These are phyloP conservation scores for Serpula lacrymans DNA, from an alignment of 768 basidiomycete genomes.

Conservation along the genomic window DNA sequence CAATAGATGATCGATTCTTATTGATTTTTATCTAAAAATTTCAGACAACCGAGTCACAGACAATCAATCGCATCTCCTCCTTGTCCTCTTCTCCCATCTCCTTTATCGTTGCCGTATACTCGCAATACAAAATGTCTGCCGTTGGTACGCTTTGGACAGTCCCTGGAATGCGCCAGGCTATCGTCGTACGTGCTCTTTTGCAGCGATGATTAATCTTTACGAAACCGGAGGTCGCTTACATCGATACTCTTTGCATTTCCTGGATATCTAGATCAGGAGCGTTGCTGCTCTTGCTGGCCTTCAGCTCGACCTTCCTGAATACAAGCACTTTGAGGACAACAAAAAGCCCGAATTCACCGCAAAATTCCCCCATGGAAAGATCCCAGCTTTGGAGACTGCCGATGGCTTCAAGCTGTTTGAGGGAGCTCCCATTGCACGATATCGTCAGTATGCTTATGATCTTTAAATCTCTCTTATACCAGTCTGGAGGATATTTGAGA, in stretches of 20 bases:
- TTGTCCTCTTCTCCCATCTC: slow-evolving; percentile 19
- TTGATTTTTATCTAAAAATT: slow-evolving; percentile 19
- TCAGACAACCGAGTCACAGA: slow-evolving; percentile 8
- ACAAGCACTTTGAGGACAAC: slow-evolving; percentile 64
- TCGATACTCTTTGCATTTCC: slow-evolving; percentile 2
- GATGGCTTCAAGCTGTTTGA: slow-evolving; percentile 83
- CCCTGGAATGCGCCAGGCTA: slow-evolving; percentile 39
- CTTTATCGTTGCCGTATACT: slow-evolving; percentile 18
- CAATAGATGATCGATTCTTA: slow-evolving; percentile 9
- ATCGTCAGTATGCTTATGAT: slow-evolving; percentile 59
- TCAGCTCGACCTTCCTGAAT: slow-evolving; percentile 48
- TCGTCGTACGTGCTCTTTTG: slow-evolving; percentile 36
- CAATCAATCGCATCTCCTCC: slow-evolving; percentile 5
- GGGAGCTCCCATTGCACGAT: slow-evolving; percentile 76
- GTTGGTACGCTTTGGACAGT: slow-evolving; percentile 63
- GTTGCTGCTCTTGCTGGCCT: slow-evolving; percentile 59
- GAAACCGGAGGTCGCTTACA: slow-evolving; percentile 35
- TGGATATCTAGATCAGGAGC: slow-evolving; percentile 42
- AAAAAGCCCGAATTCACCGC: slow-evolving; percentile 63
- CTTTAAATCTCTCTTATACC: slow-evolving; percentile 2
- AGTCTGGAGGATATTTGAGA: slow-evolving; percentile 10
- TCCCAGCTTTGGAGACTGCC: slow-evolving; percentile 75
- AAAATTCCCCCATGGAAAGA: slow-evolving; percentile 81
- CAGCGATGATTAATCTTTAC: slow-evolving; percentile 5
- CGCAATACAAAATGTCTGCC: slow-evolving; percentile 51